Evolutionary conservation across 169 alveolate species (phyloP).

Genomic region (Cyclospora cayetanensis): DNA sequence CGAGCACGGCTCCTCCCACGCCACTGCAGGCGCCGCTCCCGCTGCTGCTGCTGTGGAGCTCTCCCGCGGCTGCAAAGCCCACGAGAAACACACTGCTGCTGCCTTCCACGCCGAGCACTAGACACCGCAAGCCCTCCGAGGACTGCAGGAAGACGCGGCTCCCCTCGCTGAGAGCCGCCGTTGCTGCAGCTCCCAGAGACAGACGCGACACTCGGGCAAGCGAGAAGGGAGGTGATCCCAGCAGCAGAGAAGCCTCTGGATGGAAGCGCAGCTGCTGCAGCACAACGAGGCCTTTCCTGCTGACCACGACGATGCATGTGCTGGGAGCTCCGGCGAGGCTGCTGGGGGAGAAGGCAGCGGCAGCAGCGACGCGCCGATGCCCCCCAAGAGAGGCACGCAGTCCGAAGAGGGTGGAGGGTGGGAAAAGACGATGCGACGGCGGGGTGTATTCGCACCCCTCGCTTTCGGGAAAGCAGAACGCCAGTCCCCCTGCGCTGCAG

Average conservation of each 20-base stretch:
- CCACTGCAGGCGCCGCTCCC: too few species aligned
- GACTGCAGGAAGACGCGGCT: not conserved
- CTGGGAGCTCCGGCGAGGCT: too few species aligned
- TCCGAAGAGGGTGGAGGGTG: not conserved
- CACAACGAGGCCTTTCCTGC: conserved; percentile 65
- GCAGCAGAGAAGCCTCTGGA: not conserved
- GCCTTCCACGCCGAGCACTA: not conserved
- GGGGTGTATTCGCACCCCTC: not conserved
- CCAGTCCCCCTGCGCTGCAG: not conserved
- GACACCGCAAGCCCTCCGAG: not conserved
- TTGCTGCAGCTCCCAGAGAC: conserved; percentile 26
- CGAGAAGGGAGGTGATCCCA: not conserved
- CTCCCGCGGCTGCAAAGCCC: too few species aligned
- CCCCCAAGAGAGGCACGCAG: not conserved
- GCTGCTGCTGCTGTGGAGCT: too few species aligned
- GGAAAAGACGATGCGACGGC: not conserved
- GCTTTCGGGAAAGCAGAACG: not conserved
- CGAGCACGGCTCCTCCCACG: too few species aligned
- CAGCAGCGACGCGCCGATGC: conserved; percentile 10
- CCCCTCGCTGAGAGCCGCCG: not conserved
- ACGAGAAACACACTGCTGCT: not conserved
- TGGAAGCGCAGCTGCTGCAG: conserved; percentile 67
- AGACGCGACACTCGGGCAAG: not conserved
- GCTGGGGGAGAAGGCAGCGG: not conserved
- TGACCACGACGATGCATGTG: conserved; percentile 11